Percentiles rank a stretch among this genome's conserved stretches.
Evolutionary conservation across 2,329 filamentous ascomycete species (phyloP).

Genomic region (Metarhizium rileyi): DNA sequence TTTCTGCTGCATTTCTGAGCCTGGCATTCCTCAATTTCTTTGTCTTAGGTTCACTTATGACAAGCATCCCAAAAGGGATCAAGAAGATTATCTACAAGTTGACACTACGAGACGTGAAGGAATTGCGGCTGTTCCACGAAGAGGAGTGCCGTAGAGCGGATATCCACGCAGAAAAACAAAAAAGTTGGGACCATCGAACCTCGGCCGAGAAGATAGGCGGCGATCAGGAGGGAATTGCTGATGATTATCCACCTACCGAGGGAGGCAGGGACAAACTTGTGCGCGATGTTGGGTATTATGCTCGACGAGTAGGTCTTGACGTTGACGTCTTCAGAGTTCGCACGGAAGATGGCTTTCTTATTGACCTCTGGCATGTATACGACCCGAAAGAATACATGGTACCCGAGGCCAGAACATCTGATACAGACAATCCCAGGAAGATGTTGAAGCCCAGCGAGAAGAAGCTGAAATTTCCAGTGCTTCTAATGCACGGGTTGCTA

Average conservation of each 20-base stretch:
- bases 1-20: conserved; percentile 66
- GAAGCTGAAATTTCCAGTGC: conserved; percentile 64
- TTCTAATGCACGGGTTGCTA: conserved; percentile 80
- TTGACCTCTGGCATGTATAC: conserved; percentile 82
- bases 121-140: conserved; percentile 55
- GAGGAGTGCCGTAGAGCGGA: conserved; percentile 57
- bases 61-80: conserved; percentile 47
- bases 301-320: conserved; percentile 76
- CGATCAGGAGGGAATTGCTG: conserved; percentile 32
- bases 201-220: conserved; percentile 26
- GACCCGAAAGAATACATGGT: conserved; percentile 63
- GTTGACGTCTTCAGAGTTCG: conserved; percentile 76
- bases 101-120: conserved; percentile 49
- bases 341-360: conserved; percentile 88
- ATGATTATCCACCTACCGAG: conserved; percentile 64
- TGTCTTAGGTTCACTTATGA: conserved; percentile 63
- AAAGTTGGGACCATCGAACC: conserved; percentile 48
- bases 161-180: conserved; percentile 46
- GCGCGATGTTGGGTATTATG: conserved; percentile 78
- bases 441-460: conserved; percentile 28
- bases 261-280: conserved; percentile 70
- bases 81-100: conserved; percentile 41
- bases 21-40: conserved; percentile 68
- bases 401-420: background rate
- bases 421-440: conserved; percentile 21